Evolutionary conservation across 441 rosid species (phyloP), one percentile per base, ranked within the genome.

Genomic region (Geranium incanum): DNA sequence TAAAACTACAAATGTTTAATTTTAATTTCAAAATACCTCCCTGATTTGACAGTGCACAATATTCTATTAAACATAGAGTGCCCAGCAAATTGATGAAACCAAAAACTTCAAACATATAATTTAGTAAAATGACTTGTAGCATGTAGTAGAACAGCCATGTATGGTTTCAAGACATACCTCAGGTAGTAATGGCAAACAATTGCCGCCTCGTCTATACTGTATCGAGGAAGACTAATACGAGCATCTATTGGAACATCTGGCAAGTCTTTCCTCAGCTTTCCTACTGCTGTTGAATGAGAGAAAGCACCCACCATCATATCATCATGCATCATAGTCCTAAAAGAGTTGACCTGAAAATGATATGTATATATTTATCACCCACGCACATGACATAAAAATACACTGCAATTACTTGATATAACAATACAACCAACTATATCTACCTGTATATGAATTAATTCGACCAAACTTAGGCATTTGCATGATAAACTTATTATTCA

Each of bases 281-380:
- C 97, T 21, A 90, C 97, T 36, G 99, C 97, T n/a, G 96, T 92
- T 78, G 99, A 90, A 79, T 90, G 95, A 69, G 97, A 89, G 84
- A 89, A 94, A 72, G 97, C 91, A 71, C 97, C 97, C 60, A 92
- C 89, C 97, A 94, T 94, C 99, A 92, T 92, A 74, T 85, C 90
- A 77, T 90, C 80, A 76, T 90, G 97, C 89, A 80, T 87, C 97
- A 95, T 90, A 70, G 89, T 83, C 83, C 97, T 88, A 72, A 90
- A 92, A 64, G 97, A 92, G 79, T 88, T 92, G 71, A 94, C 97
- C 97, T 94, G 88, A 74, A 82, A 70, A 75, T 69, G 79, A 33
- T 36, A 1, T 64, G 67, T 12, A 63, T 63, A 9, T 5, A 23
- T 63, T 13, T 18, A 64, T 33, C 67, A 64, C 18, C 41, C 67